Percentiles rank a stretch among this genome's conserved stretches.
These are phyloP conservation scores for Pyracantha coccinea DNA, from an alignment of 331 rosid genomes.

Conservation along the genomic window DNA sequence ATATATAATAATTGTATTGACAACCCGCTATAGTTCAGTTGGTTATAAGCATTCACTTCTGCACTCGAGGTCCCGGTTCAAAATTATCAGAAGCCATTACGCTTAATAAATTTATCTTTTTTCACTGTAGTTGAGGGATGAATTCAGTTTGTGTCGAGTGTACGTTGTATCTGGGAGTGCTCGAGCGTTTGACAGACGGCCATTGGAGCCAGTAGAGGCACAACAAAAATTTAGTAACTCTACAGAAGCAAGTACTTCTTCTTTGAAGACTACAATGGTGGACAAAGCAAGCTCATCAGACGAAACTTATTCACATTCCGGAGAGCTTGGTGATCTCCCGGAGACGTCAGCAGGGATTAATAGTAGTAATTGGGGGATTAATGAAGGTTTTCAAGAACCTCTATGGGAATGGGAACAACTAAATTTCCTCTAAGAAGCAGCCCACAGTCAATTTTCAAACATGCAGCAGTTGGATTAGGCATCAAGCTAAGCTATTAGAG, in stretches of 20 bases:
- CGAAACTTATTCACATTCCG: slow-evolving; percentile 25
- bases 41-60: not conserved
- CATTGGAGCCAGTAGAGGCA: slow-evolving; percentile 13
- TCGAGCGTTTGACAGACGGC: slow-evolving; percentile 70
- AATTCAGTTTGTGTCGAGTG: slow-evolving; percentile 73
- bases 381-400: slow-evolving; percentile 24
- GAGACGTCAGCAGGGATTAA: slow-evolving; percentile 10
- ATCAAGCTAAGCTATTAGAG: not conserved
- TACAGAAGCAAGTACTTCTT: not conserved
- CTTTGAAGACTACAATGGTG: not conserved
- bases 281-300: slow-evolving; percentile 35
- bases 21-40: not conserved
- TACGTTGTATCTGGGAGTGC: slow-evolving; percentile 70
- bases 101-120: not conserved
- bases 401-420: slow-evolving; percentile 60
- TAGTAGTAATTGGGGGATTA: slow-evolving; percentile 15
- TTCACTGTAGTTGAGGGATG: slow-evolving; percentile 55
- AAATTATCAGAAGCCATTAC: not conserved
- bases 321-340: slow-evolving; percentile 10
- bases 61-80: not conserved
- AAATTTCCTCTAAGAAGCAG: slow-evolving; percentile 19
- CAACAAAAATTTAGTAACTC: not conserved
- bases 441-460: not conserved
- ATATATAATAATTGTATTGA: not conserved
- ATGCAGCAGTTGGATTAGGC: not conserved